Percentiles rank a stretch among this genome's conserved stretches.
Evolutionary conservation across 1,284 basidiomycete species (phyloP).

Genomic region (Microbotryomycetes sp.): DNA sequence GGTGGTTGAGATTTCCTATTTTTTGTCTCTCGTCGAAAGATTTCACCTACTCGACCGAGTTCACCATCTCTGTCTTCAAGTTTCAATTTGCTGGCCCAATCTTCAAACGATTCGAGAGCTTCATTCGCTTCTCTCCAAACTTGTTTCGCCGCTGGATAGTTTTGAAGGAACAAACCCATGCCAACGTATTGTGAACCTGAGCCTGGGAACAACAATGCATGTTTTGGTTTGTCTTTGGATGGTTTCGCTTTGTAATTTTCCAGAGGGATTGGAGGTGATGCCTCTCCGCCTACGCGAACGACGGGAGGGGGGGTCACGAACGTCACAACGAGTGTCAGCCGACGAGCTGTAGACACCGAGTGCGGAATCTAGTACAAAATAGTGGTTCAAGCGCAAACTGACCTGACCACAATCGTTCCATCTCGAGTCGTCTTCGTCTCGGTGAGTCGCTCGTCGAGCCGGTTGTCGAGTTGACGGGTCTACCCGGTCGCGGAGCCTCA

Average conservation of each 20-base stretch:
- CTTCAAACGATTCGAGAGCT: slow-evolving; percentile 31
- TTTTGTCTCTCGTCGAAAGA: slow-evolving; percentile 21
- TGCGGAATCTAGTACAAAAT: too few relatives aligned
- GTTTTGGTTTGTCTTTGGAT: slow-evolving; percentile 10
- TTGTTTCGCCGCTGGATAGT: slow-evolving; percentile 26
- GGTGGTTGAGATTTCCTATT: slow-evolving; percentile 16
- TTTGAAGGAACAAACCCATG: slow-evolving; percentile 34
- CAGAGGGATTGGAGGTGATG: slow-evolving; percentile 21
- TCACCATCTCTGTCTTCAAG: slow-evolving; percentile 29
- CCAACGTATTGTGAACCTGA: slow-evolving; percentile 39
- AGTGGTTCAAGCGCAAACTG: too few relatives aligned
- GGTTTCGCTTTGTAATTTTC: slow-evolving; percentile 16
- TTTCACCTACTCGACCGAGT: slow-evolving; percentile 25
- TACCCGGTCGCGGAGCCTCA: too few relatives aligned
- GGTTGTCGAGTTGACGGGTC: slow-evolving; percentile 7
- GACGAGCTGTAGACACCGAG: too few relatives aligned
- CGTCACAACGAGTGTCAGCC: not conserved
- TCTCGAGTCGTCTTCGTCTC: slow-evolving; percentile 2
- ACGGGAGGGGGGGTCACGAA: not conserved
- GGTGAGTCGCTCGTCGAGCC: not conserved
- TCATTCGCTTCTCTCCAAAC: slow-evolving; percentile 39
- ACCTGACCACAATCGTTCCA: slow-evolving; percentile 22
- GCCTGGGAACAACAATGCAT: slow-evolving; percentile 38
- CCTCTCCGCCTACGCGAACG: not conserved
- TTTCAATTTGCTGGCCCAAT: slow-evolving; percentile 26